phyloP scores from a whole-genome alignment of 257 asterid species.

The Solanum corneliomulleri region DNA sequence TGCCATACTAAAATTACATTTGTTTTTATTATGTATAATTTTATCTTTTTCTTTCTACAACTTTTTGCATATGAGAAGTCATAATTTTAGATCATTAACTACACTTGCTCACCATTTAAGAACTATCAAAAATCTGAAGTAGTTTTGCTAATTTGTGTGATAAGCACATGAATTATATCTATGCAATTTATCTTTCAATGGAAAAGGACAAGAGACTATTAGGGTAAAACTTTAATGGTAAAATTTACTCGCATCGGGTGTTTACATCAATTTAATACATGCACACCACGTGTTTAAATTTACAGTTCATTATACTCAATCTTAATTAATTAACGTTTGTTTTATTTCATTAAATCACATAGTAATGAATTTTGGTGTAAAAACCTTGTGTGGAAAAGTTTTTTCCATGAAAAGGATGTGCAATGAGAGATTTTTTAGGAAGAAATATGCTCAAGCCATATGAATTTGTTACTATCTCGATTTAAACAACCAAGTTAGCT shows the following conservation, averaged over 20 bases:
- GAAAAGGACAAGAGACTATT: background rate
- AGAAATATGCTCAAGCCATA: background rate
- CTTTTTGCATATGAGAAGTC: background rate
- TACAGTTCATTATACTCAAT: too few relatives aligned
- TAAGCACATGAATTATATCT: background rate
- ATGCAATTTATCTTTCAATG: background rate
- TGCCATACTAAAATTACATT: background rate
- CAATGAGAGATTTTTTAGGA: too few relatives aligned
- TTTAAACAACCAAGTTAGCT: background rate
- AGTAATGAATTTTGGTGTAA: too few relatives aligned
- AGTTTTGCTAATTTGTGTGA: background rate
- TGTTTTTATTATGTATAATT: background rate
- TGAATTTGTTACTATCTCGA: background rate
- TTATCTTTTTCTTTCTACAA: background rate
- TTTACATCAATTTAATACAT: too few relatives aligned
- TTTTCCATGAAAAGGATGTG: too few relatives aligned
- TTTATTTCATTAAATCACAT: too few relatives aligned
- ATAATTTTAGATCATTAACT: background rate
- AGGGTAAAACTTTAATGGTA: too few relatives aligned
- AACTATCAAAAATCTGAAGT: too few relatives aligned
- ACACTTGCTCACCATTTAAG: background rate
- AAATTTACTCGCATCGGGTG: too few relatives aligned
- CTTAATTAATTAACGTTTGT: too few relatives aligned
- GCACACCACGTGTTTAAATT: too few relatives aligned
- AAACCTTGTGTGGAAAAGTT: accelerated